Evolutionary conservation across 1,284 basidiomycete species (phyloP), one percentile per base, ranked within the genome.

Genomic region (Ganoderma meredithae): DNA sequence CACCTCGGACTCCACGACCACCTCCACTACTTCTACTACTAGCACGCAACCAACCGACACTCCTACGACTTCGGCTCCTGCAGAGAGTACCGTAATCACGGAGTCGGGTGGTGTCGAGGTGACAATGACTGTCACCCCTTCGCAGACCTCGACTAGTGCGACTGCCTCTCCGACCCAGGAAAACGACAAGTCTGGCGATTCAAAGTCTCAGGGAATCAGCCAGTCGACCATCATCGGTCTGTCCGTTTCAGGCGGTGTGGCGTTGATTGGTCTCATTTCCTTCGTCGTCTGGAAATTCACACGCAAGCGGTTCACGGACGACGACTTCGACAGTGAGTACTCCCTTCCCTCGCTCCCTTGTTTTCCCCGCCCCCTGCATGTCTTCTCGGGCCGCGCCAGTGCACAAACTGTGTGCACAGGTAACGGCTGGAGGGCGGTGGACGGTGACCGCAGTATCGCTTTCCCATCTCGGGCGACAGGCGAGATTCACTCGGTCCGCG

Each of bases 221-320:
- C 89, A 85, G 8, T 90, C 90, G 3, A 91, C 92, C 43, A 93
- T 95, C 74, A 79, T 94, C 59, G 93, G 93, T 60, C 82, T 95
- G 67, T 90, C 91, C 0, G 91, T 95, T 33, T 89, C 92, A 12
- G 93, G 91, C 49, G 92, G 91, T 67, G 82, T 94, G 65, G 90
- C 91, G 36, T 78, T 89, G 25, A 79, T 95, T 73, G 90, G 86
- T 12, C 84, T 95, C 60, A 79, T 90, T 64, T 86, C 82, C 13
- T 94, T 95, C 81, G 86, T 93, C 72, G 81, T 92, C 49, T 95
- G 93, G 93, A 95, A 95, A 78, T 87, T 94, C 76, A 92, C 90
- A 2, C 85, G 90, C 73, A 95, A 94, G 78, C 88, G 90, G 70
- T 88, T 89, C 76, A 73, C 81, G 43, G 78, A 79, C 64, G 89